phyloP scores from a whole-genome alignment of 495 filamentous ascomycete genomes.

The Evansstolkia leycettana region DNA sequence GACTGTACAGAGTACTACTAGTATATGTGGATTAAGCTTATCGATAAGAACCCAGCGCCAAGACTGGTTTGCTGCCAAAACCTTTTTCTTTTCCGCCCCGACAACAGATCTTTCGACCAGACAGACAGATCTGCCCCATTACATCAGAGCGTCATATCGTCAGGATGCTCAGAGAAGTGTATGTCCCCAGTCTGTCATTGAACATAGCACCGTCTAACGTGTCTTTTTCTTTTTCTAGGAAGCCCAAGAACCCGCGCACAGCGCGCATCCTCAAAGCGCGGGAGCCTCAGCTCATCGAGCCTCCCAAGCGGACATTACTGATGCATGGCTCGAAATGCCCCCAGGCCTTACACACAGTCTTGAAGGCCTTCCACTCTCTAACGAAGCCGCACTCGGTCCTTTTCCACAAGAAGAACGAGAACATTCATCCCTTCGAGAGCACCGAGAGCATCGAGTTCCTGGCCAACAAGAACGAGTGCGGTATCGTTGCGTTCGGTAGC shows the following conservation, averaged over 20 bases:
- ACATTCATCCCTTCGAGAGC: conserved; percentile 87
- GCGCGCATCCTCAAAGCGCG: conserved; percentile 86
- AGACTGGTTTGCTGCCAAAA: conserved; percentile 1
- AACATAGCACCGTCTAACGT: too few relatives aligned
- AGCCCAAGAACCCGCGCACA: conserved; percentile 87
- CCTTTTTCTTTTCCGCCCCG: not conserved
- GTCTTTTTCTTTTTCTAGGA: conserved; percentile 34
- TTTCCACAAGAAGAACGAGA: conserved; percentile 87
- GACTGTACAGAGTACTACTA: not conserved
- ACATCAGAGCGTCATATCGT: too few relatives aligned
- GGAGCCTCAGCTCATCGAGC: conserved; percentile 78
- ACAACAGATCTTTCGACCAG: not conserved
- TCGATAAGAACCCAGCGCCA: conserved; percentile 2
- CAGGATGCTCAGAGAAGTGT: conserved; percentile 41
- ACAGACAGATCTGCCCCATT: too few relatives aligned
- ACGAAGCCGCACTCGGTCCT: conserved; percentile 68
- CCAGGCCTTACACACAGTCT: conserved; percentile 60
- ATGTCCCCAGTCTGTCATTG: conserved; percentile 6
- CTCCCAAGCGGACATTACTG: conserved; percentile 75
- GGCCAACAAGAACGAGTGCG: conserved; percentile 87
- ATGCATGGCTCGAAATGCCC: conserved; percentile 75
- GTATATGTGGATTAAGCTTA: not conserved
- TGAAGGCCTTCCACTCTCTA: conserved; percentile 71
- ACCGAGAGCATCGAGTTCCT: conserved; percentile 79
- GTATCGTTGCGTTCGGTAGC: conserved; percentile 64